Conservation (phyloP, 352 stramenopile species). For the Hyaloperonospora brassicae region DNA sequence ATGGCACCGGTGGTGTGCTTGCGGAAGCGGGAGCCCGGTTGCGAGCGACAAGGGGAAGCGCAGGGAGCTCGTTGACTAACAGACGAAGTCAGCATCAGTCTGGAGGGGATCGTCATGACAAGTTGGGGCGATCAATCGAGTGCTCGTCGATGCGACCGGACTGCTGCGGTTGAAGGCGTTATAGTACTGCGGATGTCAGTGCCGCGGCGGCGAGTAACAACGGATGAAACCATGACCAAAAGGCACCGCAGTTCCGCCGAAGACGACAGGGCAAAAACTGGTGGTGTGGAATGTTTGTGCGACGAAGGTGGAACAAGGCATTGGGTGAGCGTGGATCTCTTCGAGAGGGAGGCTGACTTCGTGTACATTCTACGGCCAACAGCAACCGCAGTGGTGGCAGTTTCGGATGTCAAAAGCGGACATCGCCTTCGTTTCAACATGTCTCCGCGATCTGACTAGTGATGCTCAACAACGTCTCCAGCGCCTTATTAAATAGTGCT, state of each 20-base stretch:
- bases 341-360: background rate
- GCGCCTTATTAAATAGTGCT: slow-evolving; percentile 17
- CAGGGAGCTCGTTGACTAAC: slow-evolving; percentile 5
- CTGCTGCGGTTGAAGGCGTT: slow-evolving; percentile 19
- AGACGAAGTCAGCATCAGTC: slow-evolving; percentile 22
- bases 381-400: too few species aligned
- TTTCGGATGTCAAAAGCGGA: too few species aligned
- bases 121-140: slow-evolving; percentile 28
- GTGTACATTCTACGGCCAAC: too few species aligned
- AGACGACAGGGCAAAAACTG: slow-evolving; percentile 10
- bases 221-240: slow-evolving; percentile 16
- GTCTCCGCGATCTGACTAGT: too few species aligned
- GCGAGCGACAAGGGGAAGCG: slow-evolving; percentile 18
- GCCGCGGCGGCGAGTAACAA: slow-evolving; percentile 25
- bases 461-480: slow-evolving; percentile 1
- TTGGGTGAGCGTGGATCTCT: slow-evolving; percentile 1
- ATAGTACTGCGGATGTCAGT: slow-evolving; percentile 31
- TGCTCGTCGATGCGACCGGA: slow-evolving; percentile 30
- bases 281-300: slow-evolving; percentile 14
- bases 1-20: slow-evolving; percentile 23
- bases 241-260: slow-evolving; percentile 11
- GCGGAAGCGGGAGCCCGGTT: background rate
- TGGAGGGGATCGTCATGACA: slow-evolving; percentile 20
- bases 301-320: slow-evolving; percentile 11
- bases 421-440: too few species aligned